phyloP scores from a whole-genome alignment of 2,329 filamentous ascomycete species.

The Colletotrichum magnum region DNA sequence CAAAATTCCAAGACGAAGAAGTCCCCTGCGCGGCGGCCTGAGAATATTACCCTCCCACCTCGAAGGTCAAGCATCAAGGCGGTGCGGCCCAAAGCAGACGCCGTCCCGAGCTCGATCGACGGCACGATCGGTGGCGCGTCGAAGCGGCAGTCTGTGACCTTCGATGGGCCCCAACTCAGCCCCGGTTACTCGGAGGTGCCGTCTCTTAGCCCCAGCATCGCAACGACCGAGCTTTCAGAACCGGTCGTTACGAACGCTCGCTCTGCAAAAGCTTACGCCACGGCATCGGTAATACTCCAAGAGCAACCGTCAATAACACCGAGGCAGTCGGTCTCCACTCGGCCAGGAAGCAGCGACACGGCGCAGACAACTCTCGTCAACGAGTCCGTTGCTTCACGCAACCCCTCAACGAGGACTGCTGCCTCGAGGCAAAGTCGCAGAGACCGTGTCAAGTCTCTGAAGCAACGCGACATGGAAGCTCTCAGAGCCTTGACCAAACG shows the following conservation, averaged over 20 bases:
- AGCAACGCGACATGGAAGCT: slow-evolving; percentile 56
- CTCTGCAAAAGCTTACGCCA: slow-evolving; percentile 48
- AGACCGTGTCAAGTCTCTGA: slow-evolving; percentile 57
- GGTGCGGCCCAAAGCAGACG: background rate
- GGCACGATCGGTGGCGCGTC: slow-evolving; percentile 32
- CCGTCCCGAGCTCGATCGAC: slow-evolving; percentile 18
- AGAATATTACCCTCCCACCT: slow-evolving; percentile 27
- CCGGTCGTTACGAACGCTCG: slow-evolving; percentile 51
- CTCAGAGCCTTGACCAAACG: slow-evolving; percentile 46
- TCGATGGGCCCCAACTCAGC: slow-evolving; percentile 31
- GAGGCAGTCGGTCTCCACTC: slow-evolving; percentile 25
- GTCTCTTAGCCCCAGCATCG: slow-evolving; percentile 52
- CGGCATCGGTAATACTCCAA: slow-evolving; percentile 47
- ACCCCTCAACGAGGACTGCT: slow-evolving; percentile 31
- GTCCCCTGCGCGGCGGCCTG: slow-evolving; percentile 17
- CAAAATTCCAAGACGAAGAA: slow-evolving; percentile 11
- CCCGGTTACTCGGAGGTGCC: slow-evolving; percentile 38
- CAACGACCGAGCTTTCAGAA: slow-evolving; percentile 49
- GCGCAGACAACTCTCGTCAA: slow-evolving; percentile 31
- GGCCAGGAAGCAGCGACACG: slow-evolving; percentile 35
- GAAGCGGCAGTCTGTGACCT: slow-evolving; percentile 16
- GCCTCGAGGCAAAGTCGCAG: slow-evolving; percentile 49
- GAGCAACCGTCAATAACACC: slow-evolving; percentile 35
- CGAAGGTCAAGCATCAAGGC: slow-evolving; percentile 23
- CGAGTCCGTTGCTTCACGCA: slow-evolving; percentile 33